Evolutionary conservation across 495 filamentous ascomycete species (phyloP).

Genomic region (Neurospora terricola): DNA sequence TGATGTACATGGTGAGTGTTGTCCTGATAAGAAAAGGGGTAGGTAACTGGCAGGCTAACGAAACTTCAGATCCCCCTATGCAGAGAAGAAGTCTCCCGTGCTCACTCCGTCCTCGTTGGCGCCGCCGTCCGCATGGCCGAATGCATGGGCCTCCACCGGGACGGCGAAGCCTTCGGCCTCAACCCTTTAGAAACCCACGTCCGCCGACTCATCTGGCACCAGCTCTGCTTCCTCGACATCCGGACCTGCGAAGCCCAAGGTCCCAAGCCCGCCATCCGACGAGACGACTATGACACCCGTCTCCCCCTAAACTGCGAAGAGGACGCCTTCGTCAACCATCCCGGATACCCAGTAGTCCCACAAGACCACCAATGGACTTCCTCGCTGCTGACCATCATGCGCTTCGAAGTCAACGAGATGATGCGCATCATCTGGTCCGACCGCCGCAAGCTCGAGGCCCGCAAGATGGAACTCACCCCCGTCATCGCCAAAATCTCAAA

Average conservation of each 20-base stretch:
- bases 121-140: constrained; percentile 63
- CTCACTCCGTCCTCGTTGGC: constrained; percentile 60
- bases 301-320: constrained; percentile 61
- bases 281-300: constrained; percentile 61
- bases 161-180: constrained; percentile 54
- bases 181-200: constrained; percentile 61
- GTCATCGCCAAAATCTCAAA: constrained; percentile 52
- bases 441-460: constrained; percentile 48
- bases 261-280: constrained; percentile 53
- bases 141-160: constrained; percentile 67
- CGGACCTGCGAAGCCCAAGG: constrained; percentile 69
- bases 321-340: constrained; percentile 35
- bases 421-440: constrained; percentile 55
- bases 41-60: constrained; percentile 4
- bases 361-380: constrained; percentile 51
- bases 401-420: constrained; percentile 66
- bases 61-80: constrained; percentile 53
- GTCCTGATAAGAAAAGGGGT: not conserved
- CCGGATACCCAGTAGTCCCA: constrained; percentile 27
- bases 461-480: constrained; percentile 45
- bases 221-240: constrained; percentile 65
- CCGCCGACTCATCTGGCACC: constrained; percentile 67
- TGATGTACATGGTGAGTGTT: constrained; percentile 56
- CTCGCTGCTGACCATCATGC: constrained; percentile 52
- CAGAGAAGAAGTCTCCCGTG: constrained; percentile 56